Base-by-base conservation (phyloP, 2,329 filamentous ascomycete species). In the Fulvia fulva region DNA sequence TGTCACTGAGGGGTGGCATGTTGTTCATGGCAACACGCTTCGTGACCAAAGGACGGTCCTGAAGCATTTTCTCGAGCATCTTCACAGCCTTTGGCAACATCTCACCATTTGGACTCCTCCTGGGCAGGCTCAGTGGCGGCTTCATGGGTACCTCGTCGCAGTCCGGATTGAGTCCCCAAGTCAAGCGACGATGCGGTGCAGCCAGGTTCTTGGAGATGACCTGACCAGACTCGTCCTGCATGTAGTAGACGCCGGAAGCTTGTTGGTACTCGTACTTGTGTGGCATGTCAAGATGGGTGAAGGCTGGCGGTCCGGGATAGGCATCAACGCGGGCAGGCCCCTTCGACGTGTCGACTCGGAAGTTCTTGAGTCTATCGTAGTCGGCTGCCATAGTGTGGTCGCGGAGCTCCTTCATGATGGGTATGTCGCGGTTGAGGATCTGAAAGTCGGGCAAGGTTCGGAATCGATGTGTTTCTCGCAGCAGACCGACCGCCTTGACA, bases 381-480 rank as follows among this genome's bases (percentile, higher is more conserved):
- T 90, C 81, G 61, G 88, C 86, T 1, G 87, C 83, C 6, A 94
- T 75, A 25, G 95, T 79, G 55, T 87, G 83, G 2, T 91, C 81
- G 53, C 84, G 81, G 57, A 97, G 85, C 59, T 86, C 84, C 30
- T 81, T 81, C 67, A 91, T 85, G 71, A 95, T 90, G 0, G 82
- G 77, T 22, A 71, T 59, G 11, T 70, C 69, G 23, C 64, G 60
- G 30, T 61, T 65, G 30, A 64, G 65, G 45, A 72, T 55, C 68
- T 95, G 90, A 69, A 95, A 95, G 74, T 97, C 93, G 8, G 91
- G 87, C 63, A 96, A 80, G 30, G 87, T 87, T 71, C 93, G 84
- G 74, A 95, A 99, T 37, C 93, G 85, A 78, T 97, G 91, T 0
- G 88, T 94, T 65, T 90, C 85, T 56, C 86, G 84, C 60, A 97